These are phyloP conservation scores for Adansonia madagascariensis DNA, from an alignment of 441 rosid genomes.

Conservation along the genomic window DNA sequence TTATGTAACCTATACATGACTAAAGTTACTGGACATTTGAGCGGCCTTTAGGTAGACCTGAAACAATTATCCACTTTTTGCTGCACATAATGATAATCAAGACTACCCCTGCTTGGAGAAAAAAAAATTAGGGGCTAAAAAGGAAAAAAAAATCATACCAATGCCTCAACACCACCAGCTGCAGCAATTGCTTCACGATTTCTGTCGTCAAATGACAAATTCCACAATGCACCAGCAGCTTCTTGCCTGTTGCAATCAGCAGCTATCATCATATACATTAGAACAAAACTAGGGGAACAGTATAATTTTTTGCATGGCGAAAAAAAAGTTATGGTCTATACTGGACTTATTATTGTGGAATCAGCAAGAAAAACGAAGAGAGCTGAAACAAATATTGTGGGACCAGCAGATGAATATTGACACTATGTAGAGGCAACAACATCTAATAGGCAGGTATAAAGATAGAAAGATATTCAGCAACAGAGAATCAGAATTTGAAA, in stretches of 20 bases:
- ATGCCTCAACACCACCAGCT: slow-evolving; percentile 95
- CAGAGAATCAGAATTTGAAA: neutral
- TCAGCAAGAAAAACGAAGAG: neutral
- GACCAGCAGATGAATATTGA: neutral
- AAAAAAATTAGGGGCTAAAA: slow-evolving; percentile 10
- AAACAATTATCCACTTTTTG: neutral
- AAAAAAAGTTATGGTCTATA: neutral
- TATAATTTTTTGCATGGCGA: neutral
- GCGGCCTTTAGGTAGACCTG: neutral
- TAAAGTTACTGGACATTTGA: neutral
- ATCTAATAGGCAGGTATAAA: slow-evolving; percentile 15
- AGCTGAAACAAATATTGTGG: neutral
- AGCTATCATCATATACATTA: slow-evolving; percentile 17
- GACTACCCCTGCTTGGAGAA: neutral
- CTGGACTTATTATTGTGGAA: neutral
- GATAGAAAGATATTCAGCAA: neutral
- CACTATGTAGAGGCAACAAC: slow-evolving; percentile 11
- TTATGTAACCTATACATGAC: neutral
- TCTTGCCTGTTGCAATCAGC: slow-evolving; percentile 68
- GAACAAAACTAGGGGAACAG: neutral
- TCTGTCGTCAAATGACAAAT: slow-evolving; percentile 87
- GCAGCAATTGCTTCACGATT: slow-evolving; percentile 96
- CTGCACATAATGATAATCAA: neutral
- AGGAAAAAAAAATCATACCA: slow-evolving; percentile 58
- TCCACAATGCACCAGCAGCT: slow-evolving; percentile 99